A percentile compares a stretch with the other conserved stretches of the same genome.
Conservation (phyloP, 306 rosid species). For the Dalbergia cultrata region DNA sequence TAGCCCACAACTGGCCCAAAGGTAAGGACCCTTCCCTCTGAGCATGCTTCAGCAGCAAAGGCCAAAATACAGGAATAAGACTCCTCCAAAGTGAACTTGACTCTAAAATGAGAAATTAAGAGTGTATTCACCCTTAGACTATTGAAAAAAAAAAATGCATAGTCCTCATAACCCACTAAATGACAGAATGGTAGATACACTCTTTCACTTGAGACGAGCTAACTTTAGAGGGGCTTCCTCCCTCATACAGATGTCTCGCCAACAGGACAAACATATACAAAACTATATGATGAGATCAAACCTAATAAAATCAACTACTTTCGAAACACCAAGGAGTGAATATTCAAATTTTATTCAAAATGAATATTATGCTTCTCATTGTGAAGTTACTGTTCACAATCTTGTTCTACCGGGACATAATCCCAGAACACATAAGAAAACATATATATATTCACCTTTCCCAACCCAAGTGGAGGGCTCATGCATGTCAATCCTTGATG, state of each 20-base stretch:
- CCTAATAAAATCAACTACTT: not conserved
- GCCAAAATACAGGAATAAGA: not conserved
- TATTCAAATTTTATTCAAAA: constrained; percentile 24
- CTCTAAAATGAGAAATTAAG: not conserved
- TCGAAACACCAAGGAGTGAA: constrained; percentile 14
- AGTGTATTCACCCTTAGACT: not conserved
- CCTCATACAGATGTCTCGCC: constrained; percentile 24
- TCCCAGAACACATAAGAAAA: constrained; percentile 7
- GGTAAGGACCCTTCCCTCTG: no score
- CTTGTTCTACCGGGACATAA: constrained; percentile 11
- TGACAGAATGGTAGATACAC: not conserved
- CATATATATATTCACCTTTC: constrained; percentile 66
- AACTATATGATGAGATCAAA: constrained; percentile 22
- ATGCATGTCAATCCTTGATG: constrained; percentile 95
- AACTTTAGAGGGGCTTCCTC: not conserved
- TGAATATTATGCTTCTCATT: constrained; percentile 12
- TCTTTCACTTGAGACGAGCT: not conserved
- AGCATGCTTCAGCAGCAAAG: constrained; percentile 1
- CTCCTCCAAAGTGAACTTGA: not conserved
- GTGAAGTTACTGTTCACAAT: constrained; percentile 27
- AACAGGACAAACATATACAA: constrained; percentile 26
- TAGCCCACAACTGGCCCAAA: no score
- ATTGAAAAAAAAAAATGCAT: not conserved
- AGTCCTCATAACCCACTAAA: not conserved
- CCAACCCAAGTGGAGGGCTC: constrained; percentile 99